Percentiles rank a stretch among this genome's conserved stretches.
Evolutionary conservation across 2,329 filamentous ascomycete genomes (phyloP).

Genomic region (Penicillium thymicola): DNA sequence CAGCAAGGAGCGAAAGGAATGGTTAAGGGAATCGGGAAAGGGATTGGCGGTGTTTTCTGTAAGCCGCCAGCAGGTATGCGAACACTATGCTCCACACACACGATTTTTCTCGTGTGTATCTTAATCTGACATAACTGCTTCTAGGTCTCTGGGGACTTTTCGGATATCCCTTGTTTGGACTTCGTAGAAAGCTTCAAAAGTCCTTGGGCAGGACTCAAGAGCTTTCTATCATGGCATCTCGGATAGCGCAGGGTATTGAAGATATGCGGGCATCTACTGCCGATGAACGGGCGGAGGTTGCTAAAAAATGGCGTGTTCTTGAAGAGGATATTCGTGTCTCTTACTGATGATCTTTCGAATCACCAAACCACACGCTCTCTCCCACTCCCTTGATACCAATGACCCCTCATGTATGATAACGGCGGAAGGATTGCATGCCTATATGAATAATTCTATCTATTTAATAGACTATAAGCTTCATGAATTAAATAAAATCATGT

Average conservation of each 20-base stretch:
- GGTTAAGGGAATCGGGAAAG: slow-evolving; percentile 78
- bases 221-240: slow-evolving; percentile 15
- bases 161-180: slow-evolving; percentile 26
- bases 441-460: neutral
- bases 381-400: neutral
- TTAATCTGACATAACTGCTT: neutral
- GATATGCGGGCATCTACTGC: slow-evolving; percentile 19
- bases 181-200: slow-evolving; percentile 23
- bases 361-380: neutral
- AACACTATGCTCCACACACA: neutral
- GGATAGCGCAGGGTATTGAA: slow-evolving; percentile 21
- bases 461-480: neutral
- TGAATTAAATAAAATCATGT: neutral
- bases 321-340: slow-evolving; percentile 10
- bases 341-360: neutral
- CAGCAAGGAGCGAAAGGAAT: slow-evolving; percentile 65
- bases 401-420: neutral
- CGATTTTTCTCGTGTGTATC: fast-evolving
- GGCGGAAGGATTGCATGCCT: neutral
- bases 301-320: slow-evolving; percentile 15
- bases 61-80: slow-evolving; percentile 72
- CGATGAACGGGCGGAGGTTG: slow-evolving; percentile 16
- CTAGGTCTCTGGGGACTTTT: slow-evolving; percentile 25
- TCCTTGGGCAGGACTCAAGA: slow-evolving; percentile 20
- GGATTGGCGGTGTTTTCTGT: slow-evolving; percentile 73